These are phyloP conservation scores for Aspergillus coremiiformis DNA, from an alignment of 495 filamentous ascomycete species.

Conservation along the genomic window DNA sequence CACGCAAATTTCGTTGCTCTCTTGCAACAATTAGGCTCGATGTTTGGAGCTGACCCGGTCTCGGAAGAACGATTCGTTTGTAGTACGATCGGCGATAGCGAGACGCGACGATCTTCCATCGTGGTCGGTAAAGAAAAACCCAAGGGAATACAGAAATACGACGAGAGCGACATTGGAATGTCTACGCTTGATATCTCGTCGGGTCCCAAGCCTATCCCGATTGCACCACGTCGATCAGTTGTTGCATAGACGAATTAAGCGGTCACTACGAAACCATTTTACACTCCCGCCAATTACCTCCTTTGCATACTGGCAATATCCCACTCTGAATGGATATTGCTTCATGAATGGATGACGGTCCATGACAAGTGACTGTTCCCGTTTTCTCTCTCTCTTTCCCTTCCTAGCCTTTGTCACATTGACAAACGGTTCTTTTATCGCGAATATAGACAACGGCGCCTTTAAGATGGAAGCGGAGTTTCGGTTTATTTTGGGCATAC, in stretches of 20 bases:
- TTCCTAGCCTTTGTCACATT: slow-evolving; percentile 9
- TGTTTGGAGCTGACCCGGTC: slow-evolving; percentile 40
- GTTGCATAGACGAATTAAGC: slow-evolving; percentile 30
- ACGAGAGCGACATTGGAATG: slow-evolving; percentile 30
- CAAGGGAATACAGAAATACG: slow-evolving; percentile 21
- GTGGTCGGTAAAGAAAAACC: slow-evolving; percentile 13
- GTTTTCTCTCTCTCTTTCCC: slow-evolving; percentile 6
- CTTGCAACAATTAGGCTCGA: slow-evolving; percentile 55
- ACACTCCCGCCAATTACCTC: no score
- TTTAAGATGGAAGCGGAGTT: slow-evolving; percentile 30
- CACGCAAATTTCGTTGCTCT: slow-evolving; percentile 73
- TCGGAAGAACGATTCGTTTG: slow-evolving; percentile 41
- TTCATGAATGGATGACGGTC: slow-evolving; percentile 6
- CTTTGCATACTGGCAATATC: neutral
- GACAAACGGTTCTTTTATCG: slow-evolving; percentile 12
- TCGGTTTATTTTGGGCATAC: slow-evolving; percentile 11
- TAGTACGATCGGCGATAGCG: slow-evolving; percentile 34
- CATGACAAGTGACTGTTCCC: slow-evolving; percentile 8
- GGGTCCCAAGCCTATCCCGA: slow-evolving; percentile 38
- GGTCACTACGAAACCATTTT: neutral
- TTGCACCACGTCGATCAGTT: slow-evolving; percentile 33
- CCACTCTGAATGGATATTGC: neutral
- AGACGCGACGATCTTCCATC: slow-evolving; percentile 19
- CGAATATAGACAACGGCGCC: slow-evolving; percentile 41
- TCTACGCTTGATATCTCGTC: slow-evolving; percentile 33